These are phyloP conservation scores for Suillus brevipes DNA, from an alignment of 768 basidiomycete genomes.

Conservation along the genomic window DNA sequence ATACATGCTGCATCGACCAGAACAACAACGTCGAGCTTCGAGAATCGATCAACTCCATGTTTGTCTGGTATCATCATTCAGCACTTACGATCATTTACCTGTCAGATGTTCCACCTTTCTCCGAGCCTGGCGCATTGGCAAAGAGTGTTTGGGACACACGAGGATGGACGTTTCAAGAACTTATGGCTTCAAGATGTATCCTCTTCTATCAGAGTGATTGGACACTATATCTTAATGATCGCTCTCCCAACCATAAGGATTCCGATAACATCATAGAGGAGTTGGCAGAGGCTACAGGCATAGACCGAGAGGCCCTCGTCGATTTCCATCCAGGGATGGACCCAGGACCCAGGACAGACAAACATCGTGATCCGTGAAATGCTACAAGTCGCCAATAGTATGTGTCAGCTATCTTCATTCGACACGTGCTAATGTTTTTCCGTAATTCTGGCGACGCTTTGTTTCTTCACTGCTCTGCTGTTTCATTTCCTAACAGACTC, in stretches of 20 bases:
- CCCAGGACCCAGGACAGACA: too few relatives aligned
- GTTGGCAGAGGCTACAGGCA: not conserved
- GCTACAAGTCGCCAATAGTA: too few relatives aligned
- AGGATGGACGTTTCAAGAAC: constrained; percentile 1
- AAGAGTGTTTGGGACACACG: not conserved
- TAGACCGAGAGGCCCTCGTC: not conserved
- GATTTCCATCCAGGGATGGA: not conserved
- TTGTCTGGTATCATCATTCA: not conserved
- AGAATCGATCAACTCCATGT: not conserved
- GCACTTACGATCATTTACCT: not conserved
- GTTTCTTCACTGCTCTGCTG: too few relatives aligned
- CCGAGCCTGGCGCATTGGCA: not conserved
- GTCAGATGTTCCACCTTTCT: not conserved
- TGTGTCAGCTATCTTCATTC: too few relatives aligned
- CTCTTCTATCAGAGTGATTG: not conserved
- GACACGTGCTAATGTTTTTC: too few relatives aligned
- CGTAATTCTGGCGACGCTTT: too few relatives aligned
- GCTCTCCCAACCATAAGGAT: not conserved
- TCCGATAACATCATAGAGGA: not conserved
- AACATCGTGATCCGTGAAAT: too few relatives aligned
- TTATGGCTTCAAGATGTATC: not conserved
- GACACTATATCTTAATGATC: not conserved
- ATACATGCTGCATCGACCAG: not conserved
- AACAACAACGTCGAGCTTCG: not conserved
- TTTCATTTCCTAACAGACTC: too few relatives aligned